Conservation (phyloP, 164 flowering plant genomes). For the Cinnamomum micranthum region DNA sequence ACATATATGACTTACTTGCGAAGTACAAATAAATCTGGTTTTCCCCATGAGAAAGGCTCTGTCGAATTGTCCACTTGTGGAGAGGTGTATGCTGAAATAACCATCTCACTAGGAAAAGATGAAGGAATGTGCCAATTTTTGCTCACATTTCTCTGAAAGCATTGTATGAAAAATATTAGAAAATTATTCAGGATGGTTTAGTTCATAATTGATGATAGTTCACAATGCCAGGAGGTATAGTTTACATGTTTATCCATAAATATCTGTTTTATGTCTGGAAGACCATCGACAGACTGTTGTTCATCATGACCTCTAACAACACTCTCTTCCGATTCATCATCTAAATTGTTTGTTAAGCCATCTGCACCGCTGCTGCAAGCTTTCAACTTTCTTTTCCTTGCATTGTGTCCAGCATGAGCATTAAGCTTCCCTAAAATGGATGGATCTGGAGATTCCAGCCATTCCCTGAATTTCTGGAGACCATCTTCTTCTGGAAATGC, state of each 20-base stretch:
- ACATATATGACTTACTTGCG: slow-evolving; percentile 59
- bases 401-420: slow-evolving; percentile 28
- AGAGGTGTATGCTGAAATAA: slow-evolving; percentile 64
- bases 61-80: slow-evolving; percentile 93
- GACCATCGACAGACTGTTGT: slow-evolving; percentile 27
- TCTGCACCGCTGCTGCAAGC: slow-evolving; percentile 9
- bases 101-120: slow-evolving; percentile 83
- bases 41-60: slow-evolving; percentile 89
- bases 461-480: slow-evolving; percentile 78
- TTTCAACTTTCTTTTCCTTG: slow-evolving; percentile 45
- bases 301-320: slow-evolving; percentile 16
- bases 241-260: slow-evolving; percentile 93
- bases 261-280: slow-evolving; percentile 35
- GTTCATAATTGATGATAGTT: background rate
- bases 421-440: slow-evolving; percentile 56
- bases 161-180: background rate
- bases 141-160: slow-evolving; percentile 85
- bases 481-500: slow-evolving; percentile 97
- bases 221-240: background rate
- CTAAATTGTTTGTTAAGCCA: slow-evolving; percentile 14
- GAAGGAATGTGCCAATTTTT: slow-evolving; percentile 97
- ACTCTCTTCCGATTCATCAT: slow-evolving; percentile 16
- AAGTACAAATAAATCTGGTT: slow-evolving; percentile 78
- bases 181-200: background rate
- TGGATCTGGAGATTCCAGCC: slow-evolving; percentile 99